phyloP scores from a whole-genome alignment of 768 basidiomycete species.

The Kwoniella pini region DNA sequence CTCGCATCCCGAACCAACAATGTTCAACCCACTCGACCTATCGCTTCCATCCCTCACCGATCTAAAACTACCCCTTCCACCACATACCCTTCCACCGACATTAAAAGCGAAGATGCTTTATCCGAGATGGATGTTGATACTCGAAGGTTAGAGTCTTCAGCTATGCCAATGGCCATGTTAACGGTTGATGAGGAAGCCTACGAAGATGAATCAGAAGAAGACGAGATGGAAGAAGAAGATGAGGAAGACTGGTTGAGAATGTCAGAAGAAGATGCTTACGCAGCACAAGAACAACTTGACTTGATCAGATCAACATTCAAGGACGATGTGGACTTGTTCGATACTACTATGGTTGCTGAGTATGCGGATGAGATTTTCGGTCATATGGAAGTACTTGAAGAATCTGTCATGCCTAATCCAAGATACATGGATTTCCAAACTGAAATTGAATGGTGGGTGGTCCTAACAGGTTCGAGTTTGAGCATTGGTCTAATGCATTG shows the following conservation, averaged over 20 bases:
- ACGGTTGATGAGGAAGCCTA: slow-evolving; percentile 56
- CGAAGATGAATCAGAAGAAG: slow-evolving; percentile 47
- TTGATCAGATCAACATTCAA: slow-evolving; percentile 66
- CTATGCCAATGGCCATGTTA: slow-evolving; percentile 58
- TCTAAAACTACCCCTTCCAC: slow-evolving; percentile 31
- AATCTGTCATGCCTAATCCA: slow-evolving; percentile 72
- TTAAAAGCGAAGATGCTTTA: slow-evolving; percentile 29
- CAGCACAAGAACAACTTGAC: slow-evolving; percentile 61
- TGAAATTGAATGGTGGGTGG: slow-evolving; percentile 66
- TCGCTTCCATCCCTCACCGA: slow-evolving; percentile 43
- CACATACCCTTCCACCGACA: slow-evolving; percentile 18
- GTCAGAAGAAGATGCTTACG: slow-evolving; percentile 47
- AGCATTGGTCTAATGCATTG: neutral
- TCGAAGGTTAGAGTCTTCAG: slow-evolving; percentile 64
- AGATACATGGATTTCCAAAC: slow-evolving; percentile 92
- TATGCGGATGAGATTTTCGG: slow-evolving; percentile 98
- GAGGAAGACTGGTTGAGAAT: slow-evolving; percentile 57
- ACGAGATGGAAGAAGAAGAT: slow-evolving; percentile 51
- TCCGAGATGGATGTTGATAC: slow-evolving; percentile 49
- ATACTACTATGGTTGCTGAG: slow-evolving; percentile 96
- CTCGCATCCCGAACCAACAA: slow-evolving; percentile 35
- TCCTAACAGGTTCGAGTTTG: neutral
- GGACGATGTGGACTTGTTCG: slow-evolving; percentile 73
- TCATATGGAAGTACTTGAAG: slow-evolving; percentile 94
- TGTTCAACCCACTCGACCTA: slow-evolving; percentile 31